phyloP scores from a whole-genome alignment of 2,329 filamentous ascomycete genomes.

The Penicillium sp. region DNA sequence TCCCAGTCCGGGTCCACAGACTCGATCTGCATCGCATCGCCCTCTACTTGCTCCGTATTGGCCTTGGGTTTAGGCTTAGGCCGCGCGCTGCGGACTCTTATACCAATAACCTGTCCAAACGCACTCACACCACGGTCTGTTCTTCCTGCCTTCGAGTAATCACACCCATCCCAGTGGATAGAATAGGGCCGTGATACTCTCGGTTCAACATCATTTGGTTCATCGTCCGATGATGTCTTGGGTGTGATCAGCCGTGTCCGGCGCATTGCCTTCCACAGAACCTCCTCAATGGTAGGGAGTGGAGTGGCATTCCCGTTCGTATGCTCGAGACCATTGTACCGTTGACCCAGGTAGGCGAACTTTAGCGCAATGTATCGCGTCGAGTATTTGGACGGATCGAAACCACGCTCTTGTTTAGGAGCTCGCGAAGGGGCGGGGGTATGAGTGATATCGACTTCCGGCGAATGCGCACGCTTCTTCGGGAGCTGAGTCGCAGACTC shows the following conservation, averaged over 20 bases:
- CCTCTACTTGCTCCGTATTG: conserved; percentile 12
- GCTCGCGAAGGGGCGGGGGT: conserved; percentile 26
- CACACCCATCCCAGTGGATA: conserved; percentile 76
- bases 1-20: conserved; percentile 53
- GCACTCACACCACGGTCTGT: conserved; percentile 93
- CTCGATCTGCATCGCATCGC: conserved; percentile 29
- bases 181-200: conserved; percentile 42
- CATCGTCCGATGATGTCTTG: conserved; percentile 45
- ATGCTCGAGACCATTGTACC: conserved; percentile 92
- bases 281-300: conserved; percentile 83
- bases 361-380: conserved; percentile 87
- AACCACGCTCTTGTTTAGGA: conserved; percentile 50
- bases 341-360: conserved; percentile 86
- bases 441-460: conserved; percentile 26
- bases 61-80: conserved; percentile 48
- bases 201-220: conserved; percentile 42
- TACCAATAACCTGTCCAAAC: conserved; percentile 89
- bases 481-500: conserved; percentile 4
- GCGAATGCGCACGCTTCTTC: conserved; percentile 19
- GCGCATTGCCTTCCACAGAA: conserved; percentile 85
- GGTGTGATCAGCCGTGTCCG: conserved; percentile 81
- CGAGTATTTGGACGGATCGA: conserved; percentile 77
- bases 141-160: conserved; percentile 92
- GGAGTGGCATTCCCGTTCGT: conserved; percentile 67
- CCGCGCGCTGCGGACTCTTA: conserved; percentile 76